These are phyloP conservation scores for Myxozyma neotropica DNA, from an alignment of 805 yeast species.

Conservation along the genomic window DNA sequence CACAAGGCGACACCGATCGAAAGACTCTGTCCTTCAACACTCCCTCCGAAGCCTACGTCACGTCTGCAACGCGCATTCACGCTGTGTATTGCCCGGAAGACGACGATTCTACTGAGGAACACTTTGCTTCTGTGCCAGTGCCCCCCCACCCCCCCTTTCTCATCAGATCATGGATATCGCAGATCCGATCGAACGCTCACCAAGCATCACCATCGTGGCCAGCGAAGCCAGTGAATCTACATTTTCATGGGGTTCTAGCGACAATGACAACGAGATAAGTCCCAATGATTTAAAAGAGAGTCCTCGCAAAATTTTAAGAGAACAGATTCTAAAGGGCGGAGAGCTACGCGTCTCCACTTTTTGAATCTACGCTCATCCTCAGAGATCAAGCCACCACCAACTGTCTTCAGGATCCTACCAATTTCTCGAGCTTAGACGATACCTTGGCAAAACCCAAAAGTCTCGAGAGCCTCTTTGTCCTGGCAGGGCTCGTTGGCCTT, in stretches of 20 bases:
- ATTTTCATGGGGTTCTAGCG: not conserved
- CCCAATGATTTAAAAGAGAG: not conserved
- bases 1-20: not conserved
- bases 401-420: too few species aligned
- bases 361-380: too few species aligned
- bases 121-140: not conserved
- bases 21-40: not conserved
- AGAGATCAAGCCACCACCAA: too few species aligned
- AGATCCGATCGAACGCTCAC: not conserved
- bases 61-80: not conserved
- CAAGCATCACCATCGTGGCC: not conserved
- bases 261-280: not conserved
- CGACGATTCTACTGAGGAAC: not conserved
- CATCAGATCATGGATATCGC: not conserved
- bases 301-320: not conserved
- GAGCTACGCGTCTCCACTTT: too few species aligned
- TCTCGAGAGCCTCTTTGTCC: too few species aligned
- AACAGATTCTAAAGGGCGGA: not conserved
- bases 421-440: too few species aligned
- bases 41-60: slow-evolving; percentile 1
- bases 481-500: too few species aligned
- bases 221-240: not conserved
- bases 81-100: not conserved
- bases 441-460: too few species aligned
- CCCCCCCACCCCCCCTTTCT: too few species aligned